A percentile compares a stretch with the other conserved stretches of the same genome.
Conservation (phyloP, 768 basidiomycete genomes). For the Boletus speciosus region DNA sequence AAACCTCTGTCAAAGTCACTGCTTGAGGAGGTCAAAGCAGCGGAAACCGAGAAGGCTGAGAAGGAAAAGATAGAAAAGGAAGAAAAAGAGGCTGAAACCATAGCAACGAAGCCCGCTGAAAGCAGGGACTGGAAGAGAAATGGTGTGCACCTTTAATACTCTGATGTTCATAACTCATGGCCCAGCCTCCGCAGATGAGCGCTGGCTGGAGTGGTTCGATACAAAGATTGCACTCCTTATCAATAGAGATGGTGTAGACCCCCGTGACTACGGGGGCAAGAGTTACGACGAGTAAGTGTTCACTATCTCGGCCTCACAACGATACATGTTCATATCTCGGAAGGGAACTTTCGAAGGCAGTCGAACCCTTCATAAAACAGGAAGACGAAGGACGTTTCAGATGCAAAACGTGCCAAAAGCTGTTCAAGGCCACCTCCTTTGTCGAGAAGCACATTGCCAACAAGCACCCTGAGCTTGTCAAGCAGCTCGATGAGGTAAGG, state of each 20-base stretch:
- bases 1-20: slow-evolving; percentile 62
- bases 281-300: slow-evolving; percentile 78
- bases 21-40: slow-evolving; percentile 59
- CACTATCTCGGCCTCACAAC: slow-evolving; percentile 6
- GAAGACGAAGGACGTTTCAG: slow-evolving; percentile 97
- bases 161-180: slow-evolving; percentile 10
- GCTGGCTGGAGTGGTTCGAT: slow-evolving; percentile 89
- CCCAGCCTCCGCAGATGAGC: slow-evolving; percentile 55
- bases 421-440: slow-evolving; percentile 96
- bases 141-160: slow-evolving; percentile 41
- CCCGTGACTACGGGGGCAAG: slow-evolving; percentile 86
- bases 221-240: slow-evolving; percentile 79
- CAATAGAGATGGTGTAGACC: slow-evolving; percentile 75
- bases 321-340: slow-evolving; percentile 11
- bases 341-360: slow-evolving; percentile 79
- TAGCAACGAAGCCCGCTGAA: slow-evolving; percentile 37
- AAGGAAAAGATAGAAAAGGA: slow-evolving; percentile 50
- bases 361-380: slow-evolving; percentile 82
- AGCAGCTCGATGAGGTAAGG: slow-evolving; percentile 79
- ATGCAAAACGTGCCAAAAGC: slow-evolving; percentile 94
- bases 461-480: slow-evolving; percentile 87
- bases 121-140: slow-evolving; percentile 58
- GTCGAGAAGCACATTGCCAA: slow-evolving; percentile 97
- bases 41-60: slow-evolving; percentile 42
- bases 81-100: slow-evolving; percentile 37